Percentiles rank a stretch among this genome's conserved stretches.
These are phyloP conservation scores for Verruconis gallopava DNA, from an alignment of 2,329 filamentous ascomycete genomes.

Conservation along the genomic window DNA sequence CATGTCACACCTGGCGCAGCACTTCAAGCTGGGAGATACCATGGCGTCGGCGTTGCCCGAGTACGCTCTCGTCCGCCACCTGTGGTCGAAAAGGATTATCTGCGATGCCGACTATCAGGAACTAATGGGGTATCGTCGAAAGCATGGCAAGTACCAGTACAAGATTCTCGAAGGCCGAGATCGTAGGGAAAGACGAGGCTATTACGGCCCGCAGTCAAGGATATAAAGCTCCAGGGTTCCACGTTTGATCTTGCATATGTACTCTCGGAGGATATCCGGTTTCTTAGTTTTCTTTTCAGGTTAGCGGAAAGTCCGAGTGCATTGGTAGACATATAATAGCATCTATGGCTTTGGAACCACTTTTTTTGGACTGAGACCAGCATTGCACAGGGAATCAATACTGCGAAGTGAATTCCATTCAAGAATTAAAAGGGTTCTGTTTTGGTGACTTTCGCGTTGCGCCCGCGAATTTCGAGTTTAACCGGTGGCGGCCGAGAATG, in stretches of 20 bases:
- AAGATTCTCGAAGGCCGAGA: background rate
- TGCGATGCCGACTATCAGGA: constrained; percentile 4
- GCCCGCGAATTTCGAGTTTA: too few relatives aligned
- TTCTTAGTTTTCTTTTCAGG: too few relatives aligned
- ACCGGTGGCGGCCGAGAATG: too few relatives aligned
- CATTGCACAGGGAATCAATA: too few relatives aligned
- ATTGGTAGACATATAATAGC: too few relatives aligned
- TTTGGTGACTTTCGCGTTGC: too few relatives aligned
- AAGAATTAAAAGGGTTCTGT: too few relatives aligned
- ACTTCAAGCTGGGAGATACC: constrained; percentile 2
- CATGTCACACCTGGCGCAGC: constrained; percentile 3
- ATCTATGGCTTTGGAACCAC: too few relatives aligned
- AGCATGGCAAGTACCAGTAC: background rate
- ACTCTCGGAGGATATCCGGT: too few relatives aligned
- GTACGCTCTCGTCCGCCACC: constrained; percentile 1
- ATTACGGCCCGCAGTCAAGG: background rate
- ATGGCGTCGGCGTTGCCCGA: background rate
- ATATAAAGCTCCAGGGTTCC: background rate
- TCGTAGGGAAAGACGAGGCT: background rate
- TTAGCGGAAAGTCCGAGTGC: too few relatives aligned
- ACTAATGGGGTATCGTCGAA: constrained; percentile 1
- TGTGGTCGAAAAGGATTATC: constrained; percentile 3
- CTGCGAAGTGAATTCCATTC: too few relatives aligned
- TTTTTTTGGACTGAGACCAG: too few relatives aligned
- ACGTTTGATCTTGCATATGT: background rate